A percentile compares a stretch with the other conserved stretches of the same genome.
These are phyloP conservation scores for Lindgomyces ingoldianus DNA, from an alignment of 495 filamentous ascomycete genomes.

Conservation along the genomic window DNA sequence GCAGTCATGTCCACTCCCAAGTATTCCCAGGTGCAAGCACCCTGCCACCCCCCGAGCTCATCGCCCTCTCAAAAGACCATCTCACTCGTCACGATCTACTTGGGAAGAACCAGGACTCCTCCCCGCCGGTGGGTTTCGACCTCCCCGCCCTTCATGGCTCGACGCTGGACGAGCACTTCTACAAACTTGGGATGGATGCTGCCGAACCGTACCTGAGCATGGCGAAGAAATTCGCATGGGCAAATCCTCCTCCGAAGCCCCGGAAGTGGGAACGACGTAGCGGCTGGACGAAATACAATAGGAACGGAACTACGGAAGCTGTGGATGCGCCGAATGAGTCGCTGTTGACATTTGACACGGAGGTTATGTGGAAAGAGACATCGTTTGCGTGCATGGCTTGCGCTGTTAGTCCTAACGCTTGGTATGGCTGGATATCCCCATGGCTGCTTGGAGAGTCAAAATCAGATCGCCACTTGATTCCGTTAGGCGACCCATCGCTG, in stretches of 20 bases:
- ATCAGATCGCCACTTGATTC: conserved; percentile 77
- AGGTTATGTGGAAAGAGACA: conserved; percentile 93
- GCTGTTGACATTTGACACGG: conserved; percentile 90
- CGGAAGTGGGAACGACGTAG: conserved; percentile 75
- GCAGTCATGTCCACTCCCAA: conserved; percentile 76
- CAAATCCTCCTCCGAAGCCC: conserved; percentile 70
- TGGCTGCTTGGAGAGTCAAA: conserved; percentile 86
- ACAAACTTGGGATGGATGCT: conserved; percentile 82
- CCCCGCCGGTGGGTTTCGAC: conserved; percentile 78
- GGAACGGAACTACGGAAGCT: conserved; percentile 67
- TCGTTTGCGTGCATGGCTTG: conserved; percentile 96
- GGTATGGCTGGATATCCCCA: conserved; percentile 97
- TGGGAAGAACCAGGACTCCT: conserved; percentile 79
- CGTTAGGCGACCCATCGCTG: conserved; percentile 70
- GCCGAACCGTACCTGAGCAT: conserved; percentile 81
- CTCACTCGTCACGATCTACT: conserved; percentile 83
- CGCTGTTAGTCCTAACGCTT: conserved; percentile 79
- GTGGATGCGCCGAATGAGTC: conserved; percentile 76
- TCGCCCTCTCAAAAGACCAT: conserved; percentile 79
- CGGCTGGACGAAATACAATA: conserved; percentile 92
- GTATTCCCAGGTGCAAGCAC: conserved; percentile 67
- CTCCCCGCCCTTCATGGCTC: conserved; percentile 75
- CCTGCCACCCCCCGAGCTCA: conserved; percentile 64
- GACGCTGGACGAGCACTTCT: conserved; percentile 92
- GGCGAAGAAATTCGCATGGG: conserved; percentile 70